Percentiles rank a stretch among this genome's conserved stretches.
phyloP scores from a whole-genome alignment of 2,329 filamentous ascomycete genomes.

The Pleurostoma richardsiae region DNA sequence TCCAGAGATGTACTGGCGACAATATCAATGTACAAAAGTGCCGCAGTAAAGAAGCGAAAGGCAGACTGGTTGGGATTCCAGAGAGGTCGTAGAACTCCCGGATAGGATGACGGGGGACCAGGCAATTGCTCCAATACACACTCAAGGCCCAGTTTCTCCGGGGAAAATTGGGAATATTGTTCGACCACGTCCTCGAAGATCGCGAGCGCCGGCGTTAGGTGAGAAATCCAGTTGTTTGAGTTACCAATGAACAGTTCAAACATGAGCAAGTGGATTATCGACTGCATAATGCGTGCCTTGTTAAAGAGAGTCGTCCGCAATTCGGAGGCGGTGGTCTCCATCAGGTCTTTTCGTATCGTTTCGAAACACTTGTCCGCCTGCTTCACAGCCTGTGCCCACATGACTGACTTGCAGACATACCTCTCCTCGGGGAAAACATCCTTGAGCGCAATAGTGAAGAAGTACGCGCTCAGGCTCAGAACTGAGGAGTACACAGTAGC shows the following conservation, averaged over 20 bases:
- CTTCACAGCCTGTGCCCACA: conserved; percentile 54
- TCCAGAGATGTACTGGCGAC: conserved; percentile 40
- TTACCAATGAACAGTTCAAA: conserved; percentile 42
- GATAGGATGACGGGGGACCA: neutral
- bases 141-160: neutral
- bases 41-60: conserved; percentile 39
- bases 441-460: conserved; percentile 39
- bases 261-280: conserved; percentile 46
- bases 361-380: neutral
- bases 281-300: conserved; percentile 30
- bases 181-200: conserved; percentile 39
- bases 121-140: neutral
- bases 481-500: conserved; percentile 46
- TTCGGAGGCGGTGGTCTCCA: conserved; percentile 1
- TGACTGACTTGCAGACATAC: conserved; percentile 26
- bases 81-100: conserved; percentile 22
- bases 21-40: conserved; percentile 43
- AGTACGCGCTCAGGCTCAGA: conserved; percentile 49
- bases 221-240: conserved; percentile 42
- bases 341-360: conserved; percentile 3
- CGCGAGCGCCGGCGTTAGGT: conserved; percentile 41
- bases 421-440: conserved; percentile 9
- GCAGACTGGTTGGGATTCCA: conserved; percentile 40
- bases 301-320: conserved; percentile 5
- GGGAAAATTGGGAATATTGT: conserved; percentile 21